Conservation (phyloP, 176 grass and related monocot species). For the Oryza longistaminata region DNA sequence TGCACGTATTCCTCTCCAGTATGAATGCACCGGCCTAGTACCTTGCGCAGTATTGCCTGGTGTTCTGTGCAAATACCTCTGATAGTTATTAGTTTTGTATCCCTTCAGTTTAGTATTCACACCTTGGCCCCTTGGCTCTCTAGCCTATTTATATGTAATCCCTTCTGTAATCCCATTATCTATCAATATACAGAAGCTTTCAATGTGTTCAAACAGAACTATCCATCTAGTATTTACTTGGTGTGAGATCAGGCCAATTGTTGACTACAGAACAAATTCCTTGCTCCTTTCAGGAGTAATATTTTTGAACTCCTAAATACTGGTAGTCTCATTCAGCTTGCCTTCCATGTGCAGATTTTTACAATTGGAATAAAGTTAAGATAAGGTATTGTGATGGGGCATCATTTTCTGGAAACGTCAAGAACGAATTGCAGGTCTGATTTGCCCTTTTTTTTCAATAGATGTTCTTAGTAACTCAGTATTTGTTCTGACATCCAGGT, state of each 20-base stretch:
- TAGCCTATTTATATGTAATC: too few relatives aligned
- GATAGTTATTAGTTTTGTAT: too few relatives aligned
- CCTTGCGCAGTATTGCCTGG: too few relatives aligned
- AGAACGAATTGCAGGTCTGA: constrained; percentile 53
- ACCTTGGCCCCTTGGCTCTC: too few relatives aligned
- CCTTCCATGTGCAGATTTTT: constrained; percentile 54
- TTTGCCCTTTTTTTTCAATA: constrained; percentile 12
- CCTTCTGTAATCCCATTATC: too few relatives aligned
- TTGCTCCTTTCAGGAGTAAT: not conserved
- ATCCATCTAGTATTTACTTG: not conserved
- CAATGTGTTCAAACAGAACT: not conserved
- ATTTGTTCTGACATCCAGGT: not conserved
- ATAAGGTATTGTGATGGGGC: constrained; percentile 82
- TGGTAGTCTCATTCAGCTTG: not conserved
- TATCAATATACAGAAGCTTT: too few relatives aligned
- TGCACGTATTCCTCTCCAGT: too few relatives aligned
- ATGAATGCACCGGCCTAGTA: too few relatives aligned
- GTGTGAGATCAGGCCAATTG: not conserved
- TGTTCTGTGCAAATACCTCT: too few relatives aligned
- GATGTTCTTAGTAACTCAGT: not conserved
- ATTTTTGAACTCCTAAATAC: not conserved
- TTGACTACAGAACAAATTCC: not conserved
- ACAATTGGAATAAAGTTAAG: constrained; percentile 83
- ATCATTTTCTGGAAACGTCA: constrained; percentile 63
- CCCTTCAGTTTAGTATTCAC: too few relatives aligned